Evolutionary conservation across 768 basidiomycete genomes (phyloP), one percentile per base, ranked within the genome.

Genomic region (Agrocybe chaxingu): DNA sequence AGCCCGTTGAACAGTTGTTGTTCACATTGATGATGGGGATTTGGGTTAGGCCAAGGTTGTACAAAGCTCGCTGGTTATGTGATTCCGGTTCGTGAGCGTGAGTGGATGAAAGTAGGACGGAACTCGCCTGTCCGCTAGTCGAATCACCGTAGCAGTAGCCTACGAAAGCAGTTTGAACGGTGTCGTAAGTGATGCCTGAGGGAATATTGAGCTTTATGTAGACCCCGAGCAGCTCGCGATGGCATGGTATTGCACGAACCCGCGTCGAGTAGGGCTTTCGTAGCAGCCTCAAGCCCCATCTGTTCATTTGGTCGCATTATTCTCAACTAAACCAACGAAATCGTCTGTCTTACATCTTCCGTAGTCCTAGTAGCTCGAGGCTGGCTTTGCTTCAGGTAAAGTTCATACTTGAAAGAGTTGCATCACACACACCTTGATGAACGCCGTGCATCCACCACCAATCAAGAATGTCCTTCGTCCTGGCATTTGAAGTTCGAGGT

Each of bases 251-350:
- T 32, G 24, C 3, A 68, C 63, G 44, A 45, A 84, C 87, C 87
- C 56, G 91, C 90, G 58, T 94, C 92, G 11, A 93, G 78, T 18
- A 93, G 74, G 0, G 92, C 91, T 59, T 94, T 93, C 1, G 89
- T 90, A 1, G 87, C 80, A 1, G 92, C 92, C 65, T 93, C 92
- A 38, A 92, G 71, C 4, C 89, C 90, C 86, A 93, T 91, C 86
- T 90, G 59, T 35, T 33, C 11, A 38, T 33, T 30, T 24, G 24
- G 24, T 24, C 5, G 24, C 5, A 5, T 35, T 16, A 36, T 50
- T 10, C 45, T 30, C 37, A 50, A 19, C 46, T 42, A 31, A 11
- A 39, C 10, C 30, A 24, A n/a, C 35, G 6, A 19, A 42, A 9
- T 34, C 35, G 33, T 30, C 32, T 4, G 8, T 40, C 35, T 54